A percentile compares a stretch with the other conserved stretches of the same genome.
Conservation (phyloP, 345 rosid genomes). For the Brassica carinata region DNA sequence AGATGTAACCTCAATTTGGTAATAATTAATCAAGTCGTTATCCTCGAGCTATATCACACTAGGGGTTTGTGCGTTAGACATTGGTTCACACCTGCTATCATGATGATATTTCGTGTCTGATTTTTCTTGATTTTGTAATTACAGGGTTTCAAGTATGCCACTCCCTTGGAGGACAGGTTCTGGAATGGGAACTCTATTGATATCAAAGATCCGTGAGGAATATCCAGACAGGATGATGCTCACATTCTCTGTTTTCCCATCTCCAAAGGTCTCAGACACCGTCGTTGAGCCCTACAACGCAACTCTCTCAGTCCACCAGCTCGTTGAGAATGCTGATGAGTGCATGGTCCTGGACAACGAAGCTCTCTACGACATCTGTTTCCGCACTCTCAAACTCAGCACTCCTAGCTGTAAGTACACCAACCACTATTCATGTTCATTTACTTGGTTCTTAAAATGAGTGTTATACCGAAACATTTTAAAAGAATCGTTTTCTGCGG, state of each 20-base stretch:
- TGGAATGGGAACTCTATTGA: conserved; percentile 94
- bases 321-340: conserved; percentile 95
- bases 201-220: conserved; percentile 95
- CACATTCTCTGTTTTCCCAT: conserved; percentile 96
- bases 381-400: conserved; percentile 95
- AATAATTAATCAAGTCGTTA: too few species aligned
- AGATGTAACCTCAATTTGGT: too few species aligned
- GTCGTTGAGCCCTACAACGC: conserved; percentile 99
- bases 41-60: too few species aligned
- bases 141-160: conserved; percentile 96
- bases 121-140: neutral
- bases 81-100: neutral
- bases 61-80: neutral
- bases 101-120: too few species aligned
- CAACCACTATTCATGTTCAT: too few species aligned
- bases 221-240: conserved; percentile 99
- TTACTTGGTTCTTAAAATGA: too few species aligned
- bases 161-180: conserved; percentile 97
- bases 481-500: too few species aligned
- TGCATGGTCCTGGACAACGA: conserved; percentile 98
- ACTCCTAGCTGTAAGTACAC: conserved; percentile 99
- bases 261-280: conserved; percentile 97
- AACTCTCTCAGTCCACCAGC: conserved; percentile 94
- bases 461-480: too few species aligned
- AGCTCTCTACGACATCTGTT: conserved; percentile 97